Evolutionary conservation across 176 grass and related monocot genomes (phyloP), one percentile per base, ranked within the genome.

Genomic region (Hordeum marinum): DNA sequence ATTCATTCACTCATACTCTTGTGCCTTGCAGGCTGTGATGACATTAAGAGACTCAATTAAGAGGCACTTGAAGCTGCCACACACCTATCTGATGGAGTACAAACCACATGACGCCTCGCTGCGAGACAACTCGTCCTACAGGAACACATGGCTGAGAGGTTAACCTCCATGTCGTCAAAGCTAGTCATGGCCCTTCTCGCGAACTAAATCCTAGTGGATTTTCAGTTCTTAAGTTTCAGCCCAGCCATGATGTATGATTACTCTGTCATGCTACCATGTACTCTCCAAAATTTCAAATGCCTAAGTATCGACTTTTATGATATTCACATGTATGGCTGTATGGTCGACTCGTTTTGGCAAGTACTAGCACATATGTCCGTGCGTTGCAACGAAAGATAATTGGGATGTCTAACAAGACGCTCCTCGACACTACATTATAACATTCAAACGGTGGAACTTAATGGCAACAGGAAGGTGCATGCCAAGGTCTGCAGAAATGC

Each of bases 71-170:
- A 99, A 96, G 79, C 82, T 99, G 31, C 97, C 97, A 0, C 90
- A 96, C 36, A 91, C 94, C 91, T 99, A 99, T 54, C 31, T 96
- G 59, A 99, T 99, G 94, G 97, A 99, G 79, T 99, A 99, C 86
- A 99, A 96, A 80, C 90, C 97, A 25, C 97, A 99, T 40, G 91
- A 94, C 50, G 97, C 94, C 35, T 92, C 97, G 5, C 75, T 94
- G 48, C 90, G 97, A 31, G 97, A 96, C 46, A 96, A 99, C 55
- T 99, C 97, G 1, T 99, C 97, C 0, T 99, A 99, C 74, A 94
- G 94, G 83, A 99, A 99, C 86, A 85, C 94, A 73, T 99, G 97
- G 97, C 83, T 99, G 86, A 94, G 90, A 82, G 97, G 91, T 75
- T 99, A 84, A 80, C 17, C 63, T 48, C 27, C 35, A 43, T 68